Percentiles rank a stretch among this genome's conserved stretches.
phyloP scores from a whole-genome alignment of 164 flowering plant genomes.

The Houttuynia cordata region DNA sequence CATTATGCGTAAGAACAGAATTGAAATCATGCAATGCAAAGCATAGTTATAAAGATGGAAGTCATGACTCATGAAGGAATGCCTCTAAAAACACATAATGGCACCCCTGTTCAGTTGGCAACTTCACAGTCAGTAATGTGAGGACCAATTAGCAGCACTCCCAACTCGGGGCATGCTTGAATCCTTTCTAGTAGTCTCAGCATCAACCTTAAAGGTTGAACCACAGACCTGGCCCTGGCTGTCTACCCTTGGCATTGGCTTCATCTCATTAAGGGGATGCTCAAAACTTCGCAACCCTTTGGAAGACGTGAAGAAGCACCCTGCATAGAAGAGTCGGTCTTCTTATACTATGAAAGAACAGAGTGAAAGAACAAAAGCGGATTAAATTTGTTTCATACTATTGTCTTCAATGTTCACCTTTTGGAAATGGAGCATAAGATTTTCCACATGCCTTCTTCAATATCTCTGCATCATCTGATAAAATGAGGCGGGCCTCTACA shows the following conservation, averaged over 20 bases:
- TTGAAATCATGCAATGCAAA: background rate
- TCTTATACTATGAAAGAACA: background rate
- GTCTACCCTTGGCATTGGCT: slow-evolving; percentile 86
- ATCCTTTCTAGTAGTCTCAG: slow-evolving; percentile 50
- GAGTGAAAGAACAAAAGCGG: background rate
- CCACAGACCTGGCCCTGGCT: slow-evolving; percentile 94
- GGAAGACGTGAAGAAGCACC: slow-evolving; percentile 81
- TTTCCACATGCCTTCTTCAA: slow-evolving; percentile 78
- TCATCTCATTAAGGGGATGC: slow-evolving; percentile 81
- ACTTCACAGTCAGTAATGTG: slow-evolving; percentile 24
- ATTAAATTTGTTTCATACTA: too few relatives aligned
- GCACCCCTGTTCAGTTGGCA: background rate
- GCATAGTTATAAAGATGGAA: background rate
- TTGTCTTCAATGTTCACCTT: slow-evolving; percentile 38
- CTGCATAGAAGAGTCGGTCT: slow-evolving; percentile 20
- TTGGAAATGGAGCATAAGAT: slow-evolving; percentile 95
- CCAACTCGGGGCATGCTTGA: slow-evolving; percentile 82
- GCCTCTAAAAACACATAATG: background rate
- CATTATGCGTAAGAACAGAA: too few relatives aligned
- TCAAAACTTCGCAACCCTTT: slow-evolving; percentile 80
- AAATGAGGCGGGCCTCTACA: slow-evolving; percentile 61
- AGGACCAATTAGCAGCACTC: slow-evolving; percentile 91
- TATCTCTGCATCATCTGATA: slow-evolving; percentile 57
- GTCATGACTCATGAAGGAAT: too few relatives aligned
- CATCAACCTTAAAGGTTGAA: slow-evolving; percentile 71